Evolutionary conservation across 495 filamentous ascomycete genomes (phyloP).

Genomic region (Neurospora pannonica): DNA sequence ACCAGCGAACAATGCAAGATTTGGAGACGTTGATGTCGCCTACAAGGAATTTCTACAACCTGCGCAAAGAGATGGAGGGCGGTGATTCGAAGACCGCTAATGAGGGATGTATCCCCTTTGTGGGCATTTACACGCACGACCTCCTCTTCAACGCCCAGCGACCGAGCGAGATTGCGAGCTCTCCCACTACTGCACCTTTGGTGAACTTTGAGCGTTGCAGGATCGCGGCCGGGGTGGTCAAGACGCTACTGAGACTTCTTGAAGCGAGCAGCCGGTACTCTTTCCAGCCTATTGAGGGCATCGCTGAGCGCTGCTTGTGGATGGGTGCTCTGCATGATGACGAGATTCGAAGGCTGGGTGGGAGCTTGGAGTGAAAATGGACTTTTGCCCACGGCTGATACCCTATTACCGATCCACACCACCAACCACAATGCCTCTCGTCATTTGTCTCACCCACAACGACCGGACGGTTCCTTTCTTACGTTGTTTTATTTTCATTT

Average conservation of each 20-base stretch:
- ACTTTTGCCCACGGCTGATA: background rate
- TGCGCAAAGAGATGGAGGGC: constrained; percentile 86
- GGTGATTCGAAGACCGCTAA: constrained; percentile 39
- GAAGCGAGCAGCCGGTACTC: constrained; percentile 87
- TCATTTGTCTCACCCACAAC: background rate
- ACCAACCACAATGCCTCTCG: background rate
- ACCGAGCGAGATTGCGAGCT: constrained; percentile 57
- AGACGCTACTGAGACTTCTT: constrained; percentile 78
- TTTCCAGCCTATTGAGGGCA: constrained; percentile 75
- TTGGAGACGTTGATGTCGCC: constrained; percentile 83
- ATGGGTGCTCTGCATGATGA: constrained; percentile 82
- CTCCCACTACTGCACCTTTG: constrained; percentile 59
- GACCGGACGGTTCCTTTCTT: background rate
- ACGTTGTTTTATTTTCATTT: background rate
- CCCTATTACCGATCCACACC: too few species aligned
- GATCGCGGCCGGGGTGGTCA: constrained; percentile 83
- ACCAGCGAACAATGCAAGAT: constrained; percentile 63
- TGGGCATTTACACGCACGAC: constrained; percentile 91
- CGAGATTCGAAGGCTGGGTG: constrained; percentile 51
- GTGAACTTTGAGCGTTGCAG: constrained; percentile 95
- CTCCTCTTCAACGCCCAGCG: constrained; percentile 94
- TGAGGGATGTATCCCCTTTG: constrained; percentile 91
- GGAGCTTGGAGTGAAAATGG: constrained; percentile 26
- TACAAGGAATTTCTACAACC: constrained; percentile 78
- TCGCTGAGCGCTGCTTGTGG: constrained; percentile 90